Evolutionary conservation across 1,284 basidiomycete genomes (phyloP).

Genomic region (Puccinia coronata): DNA sequence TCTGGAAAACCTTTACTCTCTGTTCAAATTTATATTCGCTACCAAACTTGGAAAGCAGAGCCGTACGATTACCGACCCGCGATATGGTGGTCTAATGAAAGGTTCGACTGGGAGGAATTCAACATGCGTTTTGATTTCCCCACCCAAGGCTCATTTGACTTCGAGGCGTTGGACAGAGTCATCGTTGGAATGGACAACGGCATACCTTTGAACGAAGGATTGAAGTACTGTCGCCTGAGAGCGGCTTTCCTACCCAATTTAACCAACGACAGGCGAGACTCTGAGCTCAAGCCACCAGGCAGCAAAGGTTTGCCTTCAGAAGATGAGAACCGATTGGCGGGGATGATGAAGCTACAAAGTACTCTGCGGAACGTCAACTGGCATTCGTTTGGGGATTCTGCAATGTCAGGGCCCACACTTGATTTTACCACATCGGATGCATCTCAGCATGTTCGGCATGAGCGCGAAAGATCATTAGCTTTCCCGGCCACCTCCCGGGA

Average conservation of each 20-base stretch:
- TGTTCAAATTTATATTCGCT: slow-evolving; percentile 43
- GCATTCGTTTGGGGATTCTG: slow-evolving; percentile 23
- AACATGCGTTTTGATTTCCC: slow-evolving; percentile 40
- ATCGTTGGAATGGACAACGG: slow-evolving; percentile 47
- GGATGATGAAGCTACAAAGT: slow-evolving; percentile 89
- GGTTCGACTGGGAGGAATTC: slow-evolving; percentile 37
- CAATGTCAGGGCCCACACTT: slow-evolving; percentile 29
- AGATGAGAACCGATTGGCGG: slow-evolving; percentile 76
- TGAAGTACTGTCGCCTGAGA: slow-evolving; percentile 89
- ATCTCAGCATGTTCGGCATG: slow-evolving; percentile 42
- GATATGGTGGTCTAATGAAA: slow-evolving; percentile 48
- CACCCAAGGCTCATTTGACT: slow-evolving; percentile 30
- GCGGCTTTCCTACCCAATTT: slow-evolving; percentile 84
- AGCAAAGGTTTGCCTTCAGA: slow-evolving; percentile 55
- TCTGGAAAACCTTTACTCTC: slow-evolving; percentile 28
- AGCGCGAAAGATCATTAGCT: slow-evolving; percentile 39
- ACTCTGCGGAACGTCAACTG: slow-evolving; percentile 67
- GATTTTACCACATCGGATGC: slow-evolving; percentile 43
- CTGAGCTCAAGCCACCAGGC: slow-evolving; percentile 63
- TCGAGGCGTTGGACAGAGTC: slow-evolving; percentile 42
- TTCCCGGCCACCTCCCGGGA: slow-evolving; percentile 18
- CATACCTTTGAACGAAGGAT: slow-evolving; percentile 59
- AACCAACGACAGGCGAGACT: slow-evolving; percentile 61
- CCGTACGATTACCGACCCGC: slow-evolving; percentile 30
- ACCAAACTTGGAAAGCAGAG: slow-evolving; percentile 45